Percentiles rank a stretch among this genome's conserved stretches.
Evolutionary conservation across 2,329 filamentous ascomycete genomes (phyloP).

Genomic region (Diaporthe vexans): DNA sequence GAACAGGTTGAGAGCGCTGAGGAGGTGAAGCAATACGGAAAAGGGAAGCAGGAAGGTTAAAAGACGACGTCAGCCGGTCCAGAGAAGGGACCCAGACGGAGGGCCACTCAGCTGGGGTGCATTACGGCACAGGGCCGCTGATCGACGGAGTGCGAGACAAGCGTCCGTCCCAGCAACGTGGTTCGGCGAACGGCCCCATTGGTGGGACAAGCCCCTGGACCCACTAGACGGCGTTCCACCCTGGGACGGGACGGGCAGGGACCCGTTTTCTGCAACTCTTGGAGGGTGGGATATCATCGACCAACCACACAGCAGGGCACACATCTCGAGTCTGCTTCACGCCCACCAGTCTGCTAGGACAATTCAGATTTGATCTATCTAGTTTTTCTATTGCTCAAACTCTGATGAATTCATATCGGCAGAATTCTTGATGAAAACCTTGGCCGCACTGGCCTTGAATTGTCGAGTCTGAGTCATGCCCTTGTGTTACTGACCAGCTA

Average conservation of each 20-base stretch:
- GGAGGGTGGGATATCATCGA: not conserved
- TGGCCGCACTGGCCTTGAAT: not conserved
- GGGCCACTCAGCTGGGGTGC: conserved; percentile 14
- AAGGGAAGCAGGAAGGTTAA: not conserved
- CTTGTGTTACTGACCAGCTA: conserved; percentile 19
- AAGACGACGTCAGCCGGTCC: conserved; percentile 23
- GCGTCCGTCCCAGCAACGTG: conserved; percentile 29
- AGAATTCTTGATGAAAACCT: not conserved
- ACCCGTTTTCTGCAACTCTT: conserved; percentile 3
- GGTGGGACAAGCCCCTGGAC: conserved; percentile 8
- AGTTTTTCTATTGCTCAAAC: not conserved
- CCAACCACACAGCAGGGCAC: not conserved
- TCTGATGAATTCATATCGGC: not conserved
- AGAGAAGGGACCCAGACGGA: not conserved
- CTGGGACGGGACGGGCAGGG: not conserved
- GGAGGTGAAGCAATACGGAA: not conserved
- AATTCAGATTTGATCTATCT: not conserved
- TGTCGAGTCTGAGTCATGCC: conserved; percentile 12
- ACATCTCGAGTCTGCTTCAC: not conserved
- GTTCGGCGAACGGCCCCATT: conserved; percentile 21
- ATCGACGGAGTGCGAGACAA: conserved; percentile 16
- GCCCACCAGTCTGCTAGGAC: not conserved
- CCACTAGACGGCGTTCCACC: not conserved
- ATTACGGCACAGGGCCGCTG: conserved; percentile 10
- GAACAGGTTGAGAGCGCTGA: not conserved